These are phyloP conservation scores for Teratosphaeria zuluensis DNA, from an alignment of 2,329 filamentous ascomycete genomes.

Conservation along the genomic window DNA sequence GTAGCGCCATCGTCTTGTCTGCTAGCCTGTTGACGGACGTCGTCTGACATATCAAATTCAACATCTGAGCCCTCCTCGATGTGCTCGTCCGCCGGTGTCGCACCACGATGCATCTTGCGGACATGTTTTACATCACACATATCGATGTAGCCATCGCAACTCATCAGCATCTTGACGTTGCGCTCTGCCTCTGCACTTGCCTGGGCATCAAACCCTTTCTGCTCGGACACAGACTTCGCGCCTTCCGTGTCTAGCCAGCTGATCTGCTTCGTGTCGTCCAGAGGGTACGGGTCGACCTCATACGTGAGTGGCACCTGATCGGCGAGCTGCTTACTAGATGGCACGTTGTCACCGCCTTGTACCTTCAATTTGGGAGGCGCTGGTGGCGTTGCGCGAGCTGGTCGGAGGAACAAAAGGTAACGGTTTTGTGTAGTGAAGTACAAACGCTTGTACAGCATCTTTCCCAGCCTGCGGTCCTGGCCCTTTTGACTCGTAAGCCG, in stretches of 20 bases:
- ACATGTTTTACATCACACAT: slow-evolving; percentile 48
- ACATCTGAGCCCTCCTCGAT: slow-evolving; percentile 45
- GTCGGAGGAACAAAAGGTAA: slow-evolving; percentile 52
- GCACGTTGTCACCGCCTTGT: slow-evolving; percentile 36
- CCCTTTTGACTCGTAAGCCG: slow-evolving; percentile 56
- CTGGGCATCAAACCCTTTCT: slow-evolving; percentile 46
- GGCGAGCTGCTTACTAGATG: slow-evolving; percentile 45
- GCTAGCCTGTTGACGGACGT: slow-evolving; percentile 22
- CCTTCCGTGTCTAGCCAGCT: slow-evolving; percentile 44
- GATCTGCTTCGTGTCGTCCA: slow-evolving; percentile 43
- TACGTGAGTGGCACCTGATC: slow-evolving; percentile 52
- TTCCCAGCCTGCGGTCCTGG: slow-evolving; percentile 47
- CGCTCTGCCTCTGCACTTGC: slow-evolving; percentile 51
- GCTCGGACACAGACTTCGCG: slow-evolving; percentile 26
- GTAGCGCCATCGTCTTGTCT: slow-evolving; percentile 43
- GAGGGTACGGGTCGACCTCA: slow-evolving; percentile 51
- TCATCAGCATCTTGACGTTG: slow-evolving; percentile 47
- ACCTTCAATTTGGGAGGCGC: slow-evolving; percentile 47
- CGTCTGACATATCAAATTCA: slow-evolving; percentile 38
- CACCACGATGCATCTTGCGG: slow-evolving; percentile 45
- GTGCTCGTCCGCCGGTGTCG: slow-evolving; percentile 42
- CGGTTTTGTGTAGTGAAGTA: slow-evolving; percentile 58
- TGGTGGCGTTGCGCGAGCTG: slow-evolving; percentile 46
- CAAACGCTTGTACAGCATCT: slow-evolving; percentile 54
- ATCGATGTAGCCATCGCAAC: slow-evolving; percentile 57